Conservation (phyloP, 257 asterid genomes). For the Ilex asprella region DNA sequence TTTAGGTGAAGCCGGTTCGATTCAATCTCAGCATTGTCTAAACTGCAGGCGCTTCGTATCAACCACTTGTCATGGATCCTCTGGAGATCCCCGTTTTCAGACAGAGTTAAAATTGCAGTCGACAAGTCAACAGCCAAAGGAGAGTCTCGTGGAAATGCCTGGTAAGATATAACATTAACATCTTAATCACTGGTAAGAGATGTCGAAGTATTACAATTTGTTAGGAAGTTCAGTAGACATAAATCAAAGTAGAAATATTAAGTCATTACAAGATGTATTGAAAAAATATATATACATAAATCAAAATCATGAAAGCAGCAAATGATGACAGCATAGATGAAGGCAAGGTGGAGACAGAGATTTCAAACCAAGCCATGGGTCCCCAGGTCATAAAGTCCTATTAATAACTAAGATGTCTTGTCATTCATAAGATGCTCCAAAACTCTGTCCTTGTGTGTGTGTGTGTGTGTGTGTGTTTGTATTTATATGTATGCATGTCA, state of each 20-base stretch:
- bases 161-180: background rate
- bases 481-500: too few relatives aligned
- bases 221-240: background rate
- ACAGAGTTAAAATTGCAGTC: constrained; percentile 56
- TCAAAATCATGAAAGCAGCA: too few relatives aligned
- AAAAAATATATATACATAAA: too few relatives aligned
- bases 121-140: constrained; percentile 53
- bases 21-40: constrained; percentile 22
- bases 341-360: too few relatives aligned
- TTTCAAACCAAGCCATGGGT: too few relatives aligned
- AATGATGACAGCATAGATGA: too few relatives aligned
- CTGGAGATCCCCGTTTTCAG: constrained; percentile 94
- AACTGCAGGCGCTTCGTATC: constrained; percentile 28
- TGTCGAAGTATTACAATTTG: background rate
- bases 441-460: too few relatives aligned
- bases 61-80: constrained; percentile 94
- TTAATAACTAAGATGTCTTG: too few relatives aligned
- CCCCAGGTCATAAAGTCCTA: too few relatives aligned
- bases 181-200: background rate
- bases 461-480: too few relatives aligned
- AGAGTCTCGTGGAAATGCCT: constrained; percentile 68
- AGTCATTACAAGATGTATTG: background rate
- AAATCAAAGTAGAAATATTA: background rate
- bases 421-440: too few relatives aligned
- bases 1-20: constrained; percentile 44